Conservation (phyloP, 495 filamentous ascomycete species). For the Neurospora africana region DNA sequence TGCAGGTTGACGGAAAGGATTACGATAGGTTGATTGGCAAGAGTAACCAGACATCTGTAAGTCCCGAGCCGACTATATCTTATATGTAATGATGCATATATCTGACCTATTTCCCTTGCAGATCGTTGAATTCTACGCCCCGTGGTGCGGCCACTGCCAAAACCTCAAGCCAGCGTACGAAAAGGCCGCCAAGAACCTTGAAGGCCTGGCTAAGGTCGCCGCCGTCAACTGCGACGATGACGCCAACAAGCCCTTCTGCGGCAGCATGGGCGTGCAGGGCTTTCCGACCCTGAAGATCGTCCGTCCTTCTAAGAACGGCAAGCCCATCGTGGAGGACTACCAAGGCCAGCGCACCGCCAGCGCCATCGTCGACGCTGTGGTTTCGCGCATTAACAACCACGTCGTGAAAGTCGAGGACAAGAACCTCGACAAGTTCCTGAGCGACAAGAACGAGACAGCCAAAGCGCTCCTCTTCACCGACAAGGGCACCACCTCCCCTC, state of each 20-base stretch:
- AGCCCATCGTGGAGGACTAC: conserved; percentile 87
- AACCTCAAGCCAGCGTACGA: conserved; percentile 94
- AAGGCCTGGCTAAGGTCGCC: conserved; percentile 85
- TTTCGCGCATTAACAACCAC: conserved; percentile 81
- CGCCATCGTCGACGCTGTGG: conserved; percentile 77
- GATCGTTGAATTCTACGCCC: conserved; percentile 78
- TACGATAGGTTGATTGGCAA: conserved; percentile 79
- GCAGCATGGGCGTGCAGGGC: conserved; percentile 80
- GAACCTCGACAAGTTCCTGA: conserved; percentile 66
- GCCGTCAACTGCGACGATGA: conserved; percentile 96
- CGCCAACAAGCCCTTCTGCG: conserved; percentile 81
- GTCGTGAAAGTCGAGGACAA: conserved; percentile 81
- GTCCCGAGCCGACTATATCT: conserved; percentile 16
- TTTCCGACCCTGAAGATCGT: conserved; percentile 97
- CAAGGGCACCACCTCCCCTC: conserved; percentile 75
- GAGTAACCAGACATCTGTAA: conserved; percentile 85
- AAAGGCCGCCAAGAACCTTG: conserved; percentile 79
- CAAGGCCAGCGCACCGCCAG: conserved; percentile 71
- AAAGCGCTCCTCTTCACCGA: conserved; percentile 93
- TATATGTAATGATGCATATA: conserved; percentile 1
- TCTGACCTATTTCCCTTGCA: not conserved
- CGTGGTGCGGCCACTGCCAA: conserved; percentile 94
- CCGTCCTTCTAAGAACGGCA: conserved; percentile 63
- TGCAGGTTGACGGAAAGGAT: conserved; percentile 73
- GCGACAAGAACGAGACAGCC: conserved; percentile 57